Percentiles rank a stretch among this genome's conserved stretches.
These are phyloP conservation scores for Wickerhamiella brachini DNA, from an alignment of 805 yeast genomes.

Conservation along the genomic window DNA sequence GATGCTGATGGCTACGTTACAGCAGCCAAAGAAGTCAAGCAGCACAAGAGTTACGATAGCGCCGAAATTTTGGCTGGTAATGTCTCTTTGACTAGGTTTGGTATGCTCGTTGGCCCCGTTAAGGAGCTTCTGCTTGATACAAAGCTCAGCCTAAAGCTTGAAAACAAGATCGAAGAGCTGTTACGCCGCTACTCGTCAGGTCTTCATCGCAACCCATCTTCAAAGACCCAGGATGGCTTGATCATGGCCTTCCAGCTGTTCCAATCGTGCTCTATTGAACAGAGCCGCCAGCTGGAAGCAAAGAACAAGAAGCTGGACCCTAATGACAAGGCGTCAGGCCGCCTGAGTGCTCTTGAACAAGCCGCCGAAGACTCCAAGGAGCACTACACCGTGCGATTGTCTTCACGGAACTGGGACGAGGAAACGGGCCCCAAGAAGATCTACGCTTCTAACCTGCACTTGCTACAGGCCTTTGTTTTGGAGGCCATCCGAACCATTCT, in stretches of 20 bases:
- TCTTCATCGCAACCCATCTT: conserved; percentile 51
- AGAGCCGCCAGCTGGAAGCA: conserved; percentile 2
- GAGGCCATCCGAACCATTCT: conserved; percentile 65
- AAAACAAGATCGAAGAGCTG: conserved; percentile 64
- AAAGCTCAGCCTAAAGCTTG: conserved; percentile 51
- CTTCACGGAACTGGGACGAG: conserved; percentile 36
- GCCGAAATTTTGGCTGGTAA: conserved; percentile 63
- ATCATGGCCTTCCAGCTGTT: conserved; percentile 63
- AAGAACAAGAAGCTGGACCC: neutral
- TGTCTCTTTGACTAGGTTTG: conserved; percentile 44
- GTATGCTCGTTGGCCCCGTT: conserved; percentile 51
- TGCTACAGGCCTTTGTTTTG: conserved; percentile 61
- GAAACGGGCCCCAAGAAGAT: conserved; percentile 33
- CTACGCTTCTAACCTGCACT: conserved; percentile 39
- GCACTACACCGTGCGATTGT: conserved; percentile 63
- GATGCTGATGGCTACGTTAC: conserved; percentile 85
- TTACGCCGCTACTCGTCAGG: conserved; percentile 70
- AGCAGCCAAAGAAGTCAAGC: conserved; percentile 80
- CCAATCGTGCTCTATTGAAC: conserved; percentile 31
- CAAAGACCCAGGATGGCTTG: conserved; percentile 43
- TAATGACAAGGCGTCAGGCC: neutral
- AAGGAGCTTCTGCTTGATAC: conserved; percentile 46
- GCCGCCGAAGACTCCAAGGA: conserved; percentile 33
- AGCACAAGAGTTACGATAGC: conserved; percentile 75
- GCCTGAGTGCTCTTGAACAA: conserved; percentile 6